Evolutionary conservation across 164 flowering plant genomes (phyloP).

Genomic region (Chimonanthus praecox): DNA sequence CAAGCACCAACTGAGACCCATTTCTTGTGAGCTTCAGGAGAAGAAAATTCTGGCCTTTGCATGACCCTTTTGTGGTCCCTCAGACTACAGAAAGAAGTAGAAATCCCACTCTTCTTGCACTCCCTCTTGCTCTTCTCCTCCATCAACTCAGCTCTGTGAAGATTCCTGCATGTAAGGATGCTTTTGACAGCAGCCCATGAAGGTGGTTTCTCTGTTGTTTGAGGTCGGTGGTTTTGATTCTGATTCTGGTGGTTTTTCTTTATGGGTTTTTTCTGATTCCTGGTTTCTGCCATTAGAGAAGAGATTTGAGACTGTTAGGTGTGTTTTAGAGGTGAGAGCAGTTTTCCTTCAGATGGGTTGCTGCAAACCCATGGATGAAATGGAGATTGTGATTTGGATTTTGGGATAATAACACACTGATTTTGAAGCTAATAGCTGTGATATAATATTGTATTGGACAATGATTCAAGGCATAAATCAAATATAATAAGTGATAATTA

Average conservation of each 20-base stretch:
- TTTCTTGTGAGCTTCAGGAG: conserved; percentile 45
- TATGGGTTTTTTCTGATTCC: conserved; percentile 9
- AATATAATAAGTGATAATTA: not conserved
- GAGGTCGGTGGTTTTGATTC: conserved; percentile 12
- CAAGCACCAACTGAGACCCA: conserved; percentile 26
- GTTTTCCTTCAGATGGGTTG: not conserved
- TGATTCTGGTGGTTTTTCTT: conserved; percentile 8
- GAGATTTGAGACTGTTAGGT: not conserved
- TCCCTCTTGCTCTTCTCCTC: conserved; percentile 32
- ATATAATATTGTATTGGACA: not conserved
- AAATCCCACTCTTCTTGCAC: conserved; percentile 62
- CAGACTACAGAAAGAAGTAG: conserved; percentile 66
- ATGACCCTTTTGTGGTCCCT: conserved; percentile 59
- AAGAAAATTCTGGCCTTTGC: conserved; percentile 58
- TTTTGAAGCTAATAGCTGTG: not conserved
- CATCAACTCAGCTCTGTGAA: conserved; percentile 9
- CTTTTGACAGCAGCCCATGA: conserved; percentile 69
- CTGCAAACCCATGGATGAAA: not conserved
- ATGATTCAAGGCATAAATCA: too few relatives aligned
- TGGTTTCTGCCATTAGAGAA: conserved; percentile 48
- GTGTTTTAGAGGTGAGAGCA: not conserved
- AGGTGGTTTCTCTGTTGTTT: conserved; percentile 36
- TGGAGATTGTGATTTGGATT: not conserved
- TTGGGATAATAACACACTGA: not conserved
- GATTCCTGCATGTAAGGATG: conserved; percentile 54